These are phyloP conservation scores for Tolypocladium tundrense DNA, from an alignment of 2,329 filamentous ascomycete genomes.

Conservation along the genomic window DNA sequence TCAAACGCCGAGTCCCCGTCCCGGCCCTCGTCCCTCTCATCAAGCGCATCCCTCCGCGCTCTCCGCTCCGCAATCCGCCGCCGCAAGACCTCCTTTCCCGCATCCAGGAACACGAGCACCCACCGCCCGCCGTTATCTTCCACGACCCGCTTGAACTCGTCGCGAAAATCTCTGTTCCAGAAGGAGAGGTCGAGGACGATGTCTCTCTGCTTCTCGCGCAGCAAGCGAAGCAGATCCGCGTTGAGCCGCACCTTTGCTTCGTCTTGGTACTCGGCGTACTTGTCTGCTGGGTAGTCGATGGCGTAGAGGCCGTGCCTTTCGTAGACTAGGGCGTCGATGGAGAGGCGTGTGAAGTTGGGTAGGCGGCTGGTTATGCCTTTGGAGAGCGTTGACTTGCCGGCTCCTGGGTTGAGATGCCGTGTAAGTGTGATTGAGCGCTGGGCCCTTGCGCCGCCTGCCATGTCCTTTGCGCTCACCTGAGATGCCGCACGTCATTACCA, in stretches of 20 bases:
- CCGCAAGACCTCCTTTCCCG: neutral
- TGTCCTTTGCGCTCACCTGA: neutral
- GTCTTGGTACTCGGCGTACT: neutral
- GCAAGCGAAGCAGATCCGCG: neutral
- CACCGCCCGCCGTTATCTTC: neutral
- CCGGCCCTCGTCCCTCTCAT: neutral
- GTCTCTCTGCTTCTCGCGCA: neutral
- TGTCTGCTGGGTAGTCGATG: neutral
- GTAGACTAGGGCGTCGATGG: neutral
- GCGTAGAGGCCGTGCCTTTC: neutral
- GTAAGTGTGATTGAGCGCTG: neutral
- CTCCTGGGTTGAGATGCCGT: neutral
- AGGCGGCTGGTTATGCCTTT: neutral
- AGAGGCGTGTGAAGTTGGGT: neutral
- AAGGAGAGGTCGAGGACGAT: neutral
- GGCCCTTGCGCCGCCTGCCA: neutral
- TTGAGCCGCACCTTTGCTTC: neutral
- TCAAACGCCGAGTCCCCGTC: neutral
- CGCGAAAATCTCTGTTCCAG: neutral
- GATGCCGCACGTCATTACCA: neutral
- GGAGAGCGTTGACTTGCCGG: neutral
- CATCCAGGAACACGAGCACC: neutral
- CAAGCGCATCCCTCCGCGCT: neutral
- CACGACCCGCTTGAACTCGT: neutral
- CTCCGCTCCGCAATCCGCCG: neutral